A percentile compares a stretch with the other conserved stretches of the same genome.
Conservation (phyloP, 2,329 filamentous ascomycete species). For the Penicillium italicum region DNA sequence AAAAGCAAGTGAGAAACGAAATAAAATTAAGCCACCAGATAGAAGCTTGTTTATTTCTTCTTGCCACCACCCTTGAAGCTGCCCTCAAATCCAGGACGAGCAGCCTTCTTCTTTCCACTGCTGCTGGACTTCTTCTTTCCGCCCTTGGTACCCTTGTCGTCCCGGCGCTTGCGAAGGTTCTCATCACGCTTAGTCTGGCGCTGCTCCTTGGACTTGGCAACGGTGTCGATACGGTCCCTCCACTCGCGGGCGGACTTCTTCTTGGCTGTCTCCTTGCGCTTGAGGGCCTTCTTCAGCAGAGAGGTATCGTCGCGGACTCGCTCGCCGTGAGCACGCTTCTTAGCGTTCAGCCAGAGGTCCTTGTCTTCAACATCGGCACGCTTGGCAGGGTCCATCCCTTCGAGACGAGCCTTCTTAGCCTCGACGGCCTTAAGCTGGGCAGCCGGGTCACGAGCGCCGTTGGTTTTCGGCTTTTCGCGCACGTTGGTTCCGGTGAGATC, state of each 20-base stretch:
- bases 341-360: slow-evolving; percentile 87
- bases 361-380: slow-evolving; percentile 86
- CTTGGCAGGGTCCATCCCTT: slow-evolving; percentile 72
- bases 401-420: slow-evolving; percentile 77
- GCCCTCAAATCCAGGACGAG: slow-evolving; percentile 66
- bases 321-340: slow-evolving; percentile 83
- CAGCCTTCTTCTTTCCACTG: slow-evolving; percentile 50
- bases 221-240: slow-evolving; percentile 67
- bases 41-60: slow-evolving; percentile 36
- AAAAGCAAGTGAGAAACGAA: slow-evolving; percentile 1
- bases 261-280: slow-evolving; percentile 86
- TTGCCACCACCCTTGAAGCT: slow-evolving; percentile 58
- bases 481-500: slow-evolving; percentile 64
- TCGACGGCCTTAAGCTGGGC: slow-evolving; percentile 82
- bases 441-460: slow-evolving; percentile 78
- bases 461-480: slow-evolving; percentile 67
- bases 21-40: neutral
- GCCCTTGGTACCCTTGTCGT: slow-evolving; percentile 63
- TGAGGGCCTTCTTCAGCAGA: slow-evolving; percentile 87
- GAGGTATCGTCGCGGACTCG: slow-evolving; percentile 82
- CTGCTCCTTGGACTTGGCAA: slow-evolving; percentile 72
- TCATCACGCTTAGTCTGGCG: slow-evolving; percentile 79
- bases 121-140: slow-evolving; percentile 43
- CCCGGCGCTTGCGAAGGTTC: slow-evolving; percentile 69
- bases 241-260: slow-evolving; percentile 90